Conservation (phyloP, 1,284 basidiomycete genomes). For the Melanopsichium pennsylvanicum region DNA sequence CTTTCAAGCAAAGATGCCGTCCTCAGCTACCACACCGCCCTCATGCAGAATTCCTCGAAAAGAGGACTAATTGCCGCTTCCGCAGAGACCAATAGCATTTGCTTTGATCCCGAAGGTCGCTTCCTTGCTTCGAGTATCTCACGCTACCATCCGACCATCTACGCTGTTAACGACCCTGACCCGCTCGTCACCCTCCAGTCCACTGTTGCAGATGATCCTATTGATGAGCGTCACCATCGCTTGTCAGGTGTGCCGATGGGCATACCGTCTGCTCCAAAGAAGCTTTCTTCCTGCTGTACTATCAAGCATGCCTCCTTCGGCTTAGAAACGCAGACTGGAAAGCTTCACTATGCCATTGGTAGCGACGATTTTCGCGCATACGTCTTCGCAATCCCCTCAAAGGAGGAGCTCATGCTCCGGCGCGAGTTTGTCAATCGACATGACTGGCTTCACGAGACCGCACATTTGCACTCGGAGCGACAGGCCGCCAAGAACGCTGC, state of each 20-base stretch:
- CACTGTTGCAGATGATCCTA: constrained; percentile 1
- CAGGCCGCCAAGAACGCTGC: too few relatives aligned
- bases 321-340: constrained; percentile 16
- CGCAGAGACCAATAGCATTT: constrained; percentile 39
- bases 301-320: constrained; percentile 41
- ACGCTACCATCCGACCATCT: constrained; percentile 37
- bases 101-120: constrained; percentile 28
- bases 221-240: neutral
- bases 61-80: constrained; percentile 21
- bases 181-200: constrained; percentile 27
- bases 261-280: constrained; percentile 18
- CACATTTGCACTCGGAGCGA: constrained; percentile 1
- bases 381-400: constrained; percentile 22
- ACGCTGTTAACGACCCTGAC: constrained; percentile 26
- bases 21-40: constrained; percentile 22
- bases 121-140: constrained; percentile 36
- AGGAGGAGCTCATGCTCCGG: constrained; percentile 5
- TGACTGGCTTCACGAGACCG: constrained; percentile 12
- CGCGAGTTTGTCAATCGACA: constrained; percentile 19
- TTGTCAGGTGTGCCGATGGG: neutral
- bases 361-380: constrained; percentile 43
- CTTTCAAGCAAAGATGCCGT: constrained; percentile 32
- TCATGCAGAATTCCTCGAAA: constrained; percentile 22
- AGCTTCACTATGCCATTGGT: constrained; percentile 28
- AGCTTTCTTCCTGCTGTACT: constrained; percentile 29